These are phyloP conservation scores for Rhododendron henanense DNA, from an alignment of 148 eudicot species.

Conservation along the genomic window DNA sequence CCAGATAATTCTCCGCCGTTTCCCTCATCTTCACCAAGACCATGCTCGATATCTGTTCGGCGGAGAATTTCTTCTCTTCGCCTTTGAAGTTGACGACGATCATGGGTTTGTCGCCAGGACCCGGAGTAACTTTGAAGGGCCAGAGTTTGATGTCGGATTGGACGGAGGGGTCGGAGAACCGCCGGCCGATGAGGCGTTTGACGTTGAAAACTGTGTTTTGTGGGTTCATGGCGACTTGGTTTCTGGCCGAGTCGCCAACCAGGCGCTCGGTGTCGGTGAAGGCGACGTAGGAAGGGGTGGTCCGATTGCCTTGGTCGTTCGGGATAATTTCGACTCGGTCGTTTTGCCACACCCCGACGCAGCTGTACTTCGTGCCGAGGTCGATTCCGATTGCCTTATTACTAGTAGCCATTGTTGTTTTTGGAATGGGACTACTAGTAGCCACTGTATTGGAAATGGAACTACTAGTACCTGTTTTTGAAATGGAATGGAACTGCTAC, in stretches of 20 bases:
- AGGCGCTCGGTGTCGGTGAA: conserved; percentile 26
- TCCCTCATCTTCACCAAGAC: background rate
- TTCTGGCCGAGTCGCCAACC: conserved; percentile 23
- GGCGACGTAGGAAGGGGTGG: conserved; percentile 29
- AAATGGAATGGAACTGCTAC: no score
- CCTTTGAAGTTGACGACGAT: background rate
- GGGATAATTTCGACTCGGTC: background rate
- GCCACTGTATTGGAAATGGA: no score
- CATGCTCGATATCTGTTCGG: conserved; percentile 3
- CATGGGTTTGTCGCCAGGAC: background rate
- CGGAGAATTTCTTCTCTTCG: background rate
- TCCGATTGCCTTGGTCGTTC: conserved; percentile 14
- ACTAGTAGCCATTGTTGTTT: no score
- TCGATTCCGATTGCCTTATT: conserved; percentile 21
- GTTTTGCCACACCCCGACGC: conserved; percentile 28
- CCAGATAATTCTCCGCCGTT: background rate
- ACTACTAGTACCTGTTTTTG: no score
- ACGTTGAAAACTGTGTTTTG: conserved; percentile 21
- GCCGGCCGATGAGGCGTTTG: conserved; percentile 6
- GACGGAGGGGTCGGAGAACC: conserved; percentile 2
- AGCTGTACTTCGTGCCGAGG: conserved; percentile 28
- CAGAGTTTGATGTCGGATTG: background rate
- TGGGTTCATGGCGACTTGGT: conserved; percentile 28
- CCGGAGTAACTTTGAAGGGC: background rate
- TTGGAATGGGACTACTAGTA: no score